Base-by-base conservation (phyloP, 441 rosid genomes). In the Lepidium campestre region DNA sequence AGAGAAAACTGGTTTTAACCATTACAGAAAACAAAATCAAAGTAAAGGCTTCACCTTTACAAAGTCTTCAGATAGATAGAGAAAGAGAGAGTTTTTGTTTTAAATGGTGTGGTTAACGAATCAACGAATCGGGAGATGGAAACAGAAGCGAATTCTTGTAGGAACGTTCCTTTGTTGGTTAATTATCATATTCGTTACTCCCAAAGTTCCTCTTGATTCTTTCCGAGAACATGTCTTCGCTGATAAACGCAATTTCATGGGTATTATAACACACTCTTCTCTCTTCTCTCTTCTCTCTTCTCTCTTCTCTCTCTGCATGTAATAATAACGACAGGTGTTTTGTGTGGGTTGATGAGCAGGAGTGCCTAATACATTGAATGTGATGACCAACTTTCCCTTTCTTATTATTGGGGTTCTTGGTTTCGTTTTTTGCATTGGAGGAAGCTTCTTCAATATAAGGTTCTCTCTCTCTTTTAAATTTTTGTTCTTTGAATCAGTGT, bases 291-390 rank as follows among this genome's bases (percentile, higher is more conserved):
- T 31, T 29, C 48, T 57, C 0, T 41, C 2, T 31, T 8, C 0
- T 42, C 11, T 41, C 1, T 41, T 3, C n/a, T 68, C 18, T 72
- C 0, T 54, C 7, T 58, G 64, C 64, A 73, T 73, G 65, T 73
- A 39, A 46, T 47, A 56, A 67, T 13, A 48, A 74, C 61, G 70
- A 68, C 77, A 74, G 6, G 56, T 74, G 60, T 61, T 61, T 52
- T 53, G 19, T 61, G 60, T 65, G 60, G 52, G 49, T n/a, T 74
- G 12, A n/a, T 59, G 36, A 47, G 22, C 79, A 89, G 96, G 98
- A 67, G 90, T 91, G 63, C 96, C 98, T 36, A 92, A 87, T 48
- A 87, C 95, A 44, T 82, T 86, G 84, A 92, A 87, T 68, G 98
- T 92, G 53, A 77, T 89, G 72, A 80, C 95, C 73, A 83, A 80